Percentiles rank a stretch among this genome's conserved stretches.
Evolutionary conservation across 208 protist species (phyloP).

Genomic region (Leishmania braziliensis): DNA sequence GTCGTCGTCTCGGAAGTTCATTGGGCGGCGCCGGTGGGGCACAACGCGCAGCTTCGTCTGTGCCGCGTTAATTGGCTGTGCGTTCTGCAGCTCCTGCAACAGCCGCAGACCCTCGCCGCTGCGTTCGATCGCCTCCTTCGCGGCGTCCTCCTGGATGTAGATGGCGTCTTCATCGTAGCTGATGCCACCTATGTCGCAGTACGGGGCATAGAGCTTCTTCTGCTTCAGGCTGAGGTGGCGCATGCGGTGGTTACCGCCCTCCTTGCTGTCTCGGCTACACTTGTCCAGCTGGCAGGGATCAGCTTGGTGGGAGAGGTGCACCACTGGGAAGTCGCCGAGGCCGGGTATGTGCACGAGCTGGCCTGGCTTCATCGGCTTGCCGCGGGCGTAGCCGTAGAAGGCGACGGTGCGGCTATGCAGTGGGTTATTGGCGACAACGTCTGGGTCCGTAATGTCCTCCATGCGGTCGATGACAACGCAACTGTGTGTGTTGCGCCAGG

Average conservation of each 20-base stretch:
- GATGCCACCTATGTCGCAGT: slow-evolving; percentile 98
- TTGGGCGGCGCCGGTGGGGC: slow-evolving; percentile 55
- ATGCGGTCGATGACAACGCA: slow-evolving; percentile 96
- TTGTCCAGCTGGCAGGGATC: slow-evolving; percentile 96
- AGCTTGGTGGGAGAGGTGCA: slow-evolving; percentile 81
- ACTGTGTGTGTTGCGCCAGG: slow-evolving; percentile 97
- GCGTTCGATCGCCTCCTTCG: slow-evolving; percentile 78
- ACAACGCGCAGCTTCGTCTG: slow-evolving; percentile 50
- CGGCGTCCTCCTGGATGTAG: slow-evolving; percentile 94
- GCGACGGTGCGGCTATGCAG: slow-evolving; percentile 86
- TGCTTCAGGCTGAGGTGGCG: slow-evolving; percentile 94
- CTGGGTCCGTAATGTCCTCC: slow-evolving; percentile 98
- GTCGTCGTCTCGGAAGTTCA: slow-evolving; percentile 82
- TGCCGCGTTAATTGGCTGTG: slow-evolving; percentile 72
- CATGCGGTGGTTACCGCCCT: slow-evolving; percentile 76
- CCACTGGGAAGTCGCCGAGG: slow-evolving; percentile 96
- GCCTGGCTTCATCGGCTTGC: slow-evolving; percentile 94
- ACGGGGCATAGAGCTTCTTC: slow-evolving; percentile 97
- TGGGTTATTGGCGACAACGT: slow-evolving; percentile 68
- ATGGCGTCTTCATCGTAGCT: slow-evolving; percentile 98
- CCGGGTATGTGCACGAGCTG: slow-evolving; percentile 97
- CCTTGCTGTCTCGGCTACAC: slow-evolving; percentile 24
- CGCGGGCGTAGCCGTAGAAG: slow-evolving; percentile 98
- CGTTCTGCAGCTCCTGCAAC: slow-evolving; percentile 78
- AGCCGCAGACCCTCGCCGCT: slow-evolving; percentile 83